Percentiles rank a stretch among this genome's conserved stretches.
These are phyloP conservation scores for Mimosa pudica DNA, from an alignment of 306 rosid genomes.

Conservation along the genomic window DNA sequence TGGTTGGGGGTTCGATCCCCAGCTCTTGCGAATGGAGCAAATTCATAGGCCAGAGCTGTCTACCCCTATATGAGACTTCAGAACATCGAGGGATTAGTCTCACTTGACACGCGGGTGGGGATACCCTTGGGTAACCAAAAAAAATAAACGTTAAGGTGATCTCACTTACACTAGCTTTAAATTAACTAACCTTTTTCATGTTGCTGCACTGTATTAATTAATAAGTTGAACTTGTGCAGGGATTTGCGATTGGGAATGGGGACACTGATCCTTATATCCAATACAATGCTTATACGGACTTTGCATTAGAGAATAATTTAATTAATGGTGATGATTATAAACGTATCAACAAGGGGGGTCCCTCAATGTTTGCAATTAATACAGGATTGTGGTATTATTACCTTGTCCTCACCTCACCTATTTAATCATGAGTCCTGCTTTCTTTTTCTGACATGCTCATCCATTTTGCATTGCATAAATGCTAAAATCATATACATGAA, in stretches of 20 bases:
- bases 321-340: background rate
- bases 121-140: no score
- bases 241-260: background rate
- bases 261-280: slow-evolving; percentile 5
- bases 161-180: background rate
- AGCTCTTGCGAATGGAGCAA: no score
- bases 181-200: background rate
- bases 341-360: background rate
- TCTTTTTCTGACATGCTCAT: no score
- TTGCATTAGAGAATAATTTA: background rate
- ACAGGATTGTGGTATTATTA: background rate
- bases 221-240: background rate
- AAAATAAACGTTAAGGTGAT: slow-evolving; percentile 76
- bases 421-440: background rate
- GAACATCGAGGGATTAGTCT: no score
- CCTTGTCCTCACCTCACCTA: background rate
- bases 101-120: no score
- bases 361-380: background rate
- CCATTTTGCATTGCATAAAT: no score
- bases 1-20: no score
- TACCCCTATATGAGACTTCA: no score
- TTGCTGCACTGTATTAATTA: background rate
- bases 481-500: no score
- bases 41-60: no score
- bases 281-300: background rate